Conservation (phyloP, 345 rosid species). For the Gossypium ekmanianum region DNA sequence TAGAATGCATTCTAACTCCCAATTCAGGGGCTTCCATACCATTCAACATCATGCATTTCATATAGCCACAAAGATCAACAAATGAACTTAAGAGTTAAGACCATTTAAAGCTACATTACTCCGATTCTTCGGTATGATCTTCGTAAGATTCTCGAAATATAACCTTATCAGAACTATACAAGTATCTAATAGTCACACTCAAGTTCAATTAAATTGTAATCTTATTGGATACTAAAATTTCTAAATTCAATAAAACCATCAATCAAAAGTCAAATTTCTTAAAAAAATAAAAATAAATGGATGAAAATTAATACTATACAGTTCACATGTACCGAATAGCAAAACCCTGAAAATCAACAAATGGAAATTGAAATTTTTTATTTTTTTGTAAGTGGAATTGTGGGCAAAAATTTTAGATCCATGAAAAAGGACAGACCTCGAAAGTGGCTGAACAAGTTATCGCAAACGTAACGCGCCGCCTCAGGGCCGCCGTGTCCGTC, state of each 20-base stretch:
- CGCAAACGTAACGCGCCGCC: constrained; percentile 80
- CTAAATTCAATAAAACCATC: too few species aligned
- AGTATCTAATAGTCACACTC: background rate
- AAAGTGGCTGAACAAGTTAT: constrained; percentile 68
- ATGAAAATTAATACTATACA: background rate
- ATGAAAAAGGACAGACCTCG: constrained; percentile 48
- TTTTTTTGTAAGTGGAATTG: background rate
- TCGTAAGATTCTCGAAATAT: background rate
- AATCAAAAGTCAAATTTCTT: too few species aligned
- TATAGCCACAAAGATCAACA: too few species aligned
- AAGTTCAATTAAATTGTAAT: background rate
- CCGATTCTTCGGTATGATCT: too few species aligned
- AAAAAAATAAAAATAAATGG: too few species aligned
- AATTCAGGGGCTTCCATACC: too few species aligned
- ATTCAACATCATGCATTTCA: too few species aligned
- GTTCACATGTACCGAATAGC: background rate
- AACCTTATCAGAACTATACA: background rate
- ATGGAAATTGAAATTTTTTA: background rate
- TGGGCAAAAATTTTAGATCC: background rate
- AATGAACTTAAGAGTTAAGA: too few species aligned
- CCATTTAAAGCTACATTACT: too few species aligned
- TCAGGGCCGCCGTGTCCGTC: constrained; percentile 95
- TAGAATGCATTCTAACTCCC: too few species aligned
- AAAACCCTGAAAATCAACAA: background rate
- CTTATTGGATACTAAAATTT: too few species aligned